Percentiles rank a stretch among this genome's conserved stretches.
Conservation (phyloP, 2,329 filamentous ascomycete species). For the Meredithiella fracta region DNA sequence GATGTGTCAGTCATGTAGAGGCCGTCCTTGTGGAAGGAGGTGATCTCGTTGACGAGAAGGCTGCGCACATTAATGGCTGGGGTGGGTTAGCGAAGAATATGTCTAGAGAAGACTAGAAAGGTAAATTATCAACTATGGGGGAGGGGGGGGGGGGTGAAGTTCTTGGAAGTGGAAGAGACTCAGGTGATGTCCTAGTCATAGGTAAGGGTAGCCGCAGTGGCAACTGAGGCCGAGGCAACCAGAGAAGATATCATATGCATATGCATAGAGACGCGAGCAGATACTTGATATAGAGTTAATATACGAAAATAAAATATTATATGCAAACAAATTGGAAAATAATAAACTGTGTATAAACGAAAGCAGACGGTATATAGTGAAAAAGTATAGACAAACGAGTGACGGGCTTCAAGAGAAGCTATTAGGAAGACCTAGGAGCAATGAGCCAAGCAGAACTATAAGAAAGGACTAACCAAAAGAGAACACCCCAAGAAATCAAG, state of each 20-base stretch:
- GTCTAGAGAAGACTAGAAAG: no score
- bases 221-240: slow-evolving; percentile 1
- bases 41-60: slow-evolving; percentile 34
- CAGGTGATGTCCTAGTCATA: slow-evolving; percentile 15
- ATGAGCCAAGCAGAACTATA: no score
- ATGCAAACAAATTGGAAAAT: no score
- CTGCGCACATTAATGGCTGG: slow-evolving; percentile 28
- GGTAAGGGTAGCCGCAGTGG: slow-evolving; percentile 9
- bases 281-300: no score
- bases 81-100: no score
- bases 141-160: slow-evolving; percentile 10
- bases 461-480: no score
- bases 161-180: slow-evolving; percentile 14
- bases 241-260: slow-evolving; percentile 5
- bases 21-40: slow-evolving; percentile 42
- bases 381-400: neutral
- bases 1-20: slow-evolving; percentile 35
- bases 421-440: no score
- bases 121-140: slow-evolving; percentile 19
- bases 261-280: no score
- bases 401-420: neutral
- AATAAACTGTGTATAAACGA: neutral
- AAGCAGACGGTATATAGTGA: neutral
- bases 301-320: neutral
- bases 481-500: no score